Conservation (phyloP, 371 early-diverging fungal species). For the Actinomucor elegans region DNA sequence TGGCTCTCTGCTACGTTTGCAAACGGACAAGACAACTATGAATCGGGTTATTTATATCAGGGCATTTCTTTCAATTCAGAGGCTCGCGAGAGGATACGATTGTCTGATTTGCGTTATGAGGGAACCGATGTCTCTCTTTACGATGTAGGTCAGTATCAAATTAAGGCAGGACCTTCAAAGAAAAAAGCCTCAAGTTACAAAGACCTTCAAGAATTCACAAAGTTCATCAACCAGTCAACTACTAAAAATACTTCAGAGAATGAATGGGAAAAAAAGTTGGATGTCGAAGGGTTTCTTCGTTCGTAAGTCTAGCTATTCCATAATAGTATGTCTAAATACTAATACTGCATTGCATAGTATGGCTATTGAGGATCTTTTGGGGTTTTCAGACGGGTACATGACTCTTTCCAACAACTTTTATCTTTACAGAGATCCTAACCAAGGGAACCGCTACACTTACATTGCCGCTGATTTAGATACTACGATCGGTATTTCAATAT, state of each 20-base stretch:
- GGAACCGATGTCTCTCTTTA: slow-evolving; percentile 5
- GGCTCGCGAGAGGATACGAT: background rate
- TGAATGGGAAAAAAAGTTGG: slow-evolving; percentile 18
- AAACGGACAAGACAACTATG: slow-evolving; percentile 3
- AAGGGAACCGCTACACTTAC: slow-evolving; percentile 17
- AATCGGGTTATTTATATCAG: slow-evolving; percentile 15
- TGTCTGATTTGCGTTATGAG: slow-evolving; percentile 18
- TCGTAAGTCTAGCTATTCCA: slow-evolving; percentile 5
- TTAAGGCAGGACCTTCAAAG: slow-evolving; percentile 12
- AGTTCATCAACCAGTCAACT: slow-evolving; percentile 6
- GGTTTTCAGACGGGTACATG: slow-evolving; percentile 20
- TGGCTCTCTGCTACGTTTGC: slow-evolving; percentile 20
- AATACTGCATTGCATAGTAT: slow-evolving; percentile 7
- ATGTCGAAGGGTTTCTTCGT: slow-evolving; percentile 16
- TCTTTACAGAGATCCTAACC: slow-evolving; percentile 8
- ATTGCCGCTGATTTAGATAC: slow-evolving; percentile 33
- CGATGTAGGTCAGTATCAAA: slow-evolving; percentile 15
- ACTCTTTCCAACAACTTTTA: slow-evolving; percentile 13
- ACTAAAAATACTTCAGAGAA: background rate
- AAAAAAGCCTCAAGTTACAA: background rate
- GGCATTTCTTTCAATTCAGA: background rate
- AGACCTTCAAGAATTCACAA: slow-evolving; percentile 20
- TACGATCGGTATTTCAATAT: slow-evolving; percentile 19
- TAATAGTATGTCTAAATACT: background rate
- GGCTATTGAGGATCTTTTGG: slow-evolving; percentile 12